These are phyloP conservation scores for Penicillium lagena DNA, from an alignment of 495 filamentous ascomycete species.

Conservation along the genomic window DNA sequence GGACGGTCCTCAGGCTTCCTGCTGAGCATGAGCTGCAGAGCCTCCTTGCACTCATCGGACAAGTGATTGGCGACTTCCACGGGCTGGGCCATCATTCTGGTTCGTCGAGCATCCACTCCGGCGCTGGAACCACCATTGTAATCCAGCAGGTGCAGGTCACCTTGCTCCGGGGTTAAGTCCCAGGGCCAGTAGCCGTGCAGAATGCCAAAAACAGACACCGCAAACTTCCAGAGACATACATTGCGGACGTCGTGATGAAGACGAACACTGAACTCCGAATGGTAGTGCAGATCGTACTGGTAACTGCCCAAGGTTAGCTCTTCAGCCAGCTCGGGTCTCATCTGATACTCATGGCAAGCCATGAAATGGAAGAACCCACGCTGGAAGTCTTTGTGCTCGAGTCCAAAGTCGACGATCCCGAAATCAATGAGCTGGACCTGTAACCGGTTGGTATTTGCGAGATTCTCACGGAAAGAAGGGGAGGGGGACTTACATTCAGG, in stretches of 20 bases:
- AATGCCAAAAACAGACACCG: slow-evolving; percentile 12
- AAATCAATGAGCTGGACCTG: slow-evolving; percentile 16
- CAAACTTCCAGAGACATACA: slow-evolving; percentile 15
- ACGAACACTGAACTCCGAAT: not conserved
- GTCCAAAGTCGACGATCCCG: slow-evolving; percentile 8
- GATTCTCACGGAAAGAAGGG: not conserved
- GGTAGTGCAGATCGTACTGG: not conserved
- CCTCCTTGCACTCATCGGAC: slow-evolving; percentile 20
- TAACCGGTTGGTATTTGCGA: not conserved
- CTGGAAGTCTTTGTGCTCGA: slow-evolving; percentile 5
- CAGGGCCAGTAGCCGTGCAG: slow-evolving; percentile 23
- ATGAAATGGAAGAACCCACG: not conserved
- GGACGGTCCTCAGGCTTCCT: slow-evolving; percentile 11
- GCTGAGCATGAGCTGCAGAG: slow-evolving; percentile 14
- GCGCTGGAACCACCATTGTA: not conserved
- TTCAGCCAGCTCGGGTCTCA: slow-evolving; percentile 13
- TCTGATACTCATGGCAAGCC: slow-evolving; percentile 15
- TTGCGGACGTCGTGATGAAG: slow-evolving; percentile 7
- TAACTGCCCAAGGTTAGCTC: not conserved
- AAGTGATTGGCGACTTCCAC: slow-evolving; percentile 12
- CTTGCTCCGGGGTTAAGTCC: slow-evolving; percentile 7
- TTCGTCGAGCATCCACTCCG: slow-evolving; percentile 3
- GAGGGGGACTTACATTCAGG: slow-evolving; percentile 11
- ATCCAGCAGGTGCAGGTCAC: not conserved
- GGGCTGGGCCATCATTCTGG: slow-evolving; percentile 9